Conservation (phyloP, 352 stramenopile species). For the Bremia lactucae region DNA sequence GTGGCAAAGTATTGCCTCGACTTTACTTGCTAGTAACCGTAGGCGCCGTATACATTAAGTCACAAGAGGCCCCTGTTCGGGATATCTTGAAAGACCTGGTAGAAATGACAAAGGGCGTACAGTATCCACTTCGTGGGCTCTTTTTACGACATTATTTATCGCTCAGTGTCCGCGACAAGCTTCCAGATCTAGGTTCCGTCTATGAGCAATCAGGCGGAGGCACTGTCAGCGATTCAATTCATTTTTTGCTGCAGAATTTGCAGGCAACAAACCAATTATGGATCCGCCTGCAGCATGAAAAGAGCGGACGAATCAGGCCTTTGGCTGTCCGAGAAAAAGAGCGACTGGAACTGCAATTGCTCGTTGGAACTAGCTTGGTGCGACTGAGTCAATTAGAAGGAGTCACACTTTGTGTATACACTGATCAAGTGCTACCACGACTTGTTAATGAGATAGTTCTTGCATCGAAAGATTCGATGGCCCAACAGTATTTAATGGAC, state of each 20-base stretch:
- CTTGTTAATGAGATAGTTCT: constrained; percentile 90
- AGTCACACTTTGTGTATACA: constrained; percentile 86
- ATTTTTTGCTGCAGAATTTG: constrained; percentile 96
- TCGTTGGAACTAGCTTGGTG: constrained; percentile 97
- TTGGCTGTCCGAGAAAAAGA: constrained; percentile 51
- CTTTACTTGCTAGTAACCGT: constrained; percentile 96
- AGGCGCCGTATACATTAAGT: constrained; percentile 92
- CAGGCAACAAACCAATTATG: constrained; percentile 97
- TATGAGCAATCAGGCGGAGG: constrained; percentile 68
- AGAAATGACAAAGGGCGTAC: constrained; percentile 97
- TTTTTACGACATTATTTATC: constrained; percentile 98
- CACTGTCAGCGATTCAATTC: constrained; percentile 84
- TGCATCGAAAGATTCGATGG: constrained; percentile 91
- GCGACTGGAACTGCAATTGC: constrained; percentile 90
- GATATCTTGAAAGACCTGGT: constrained; percentile 97
- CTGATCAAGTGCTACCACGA: constrained; percentile 79
- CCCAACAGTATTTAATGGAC: constrained; percentile 98
- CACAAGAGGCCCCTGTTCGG: constrained; percentile 48
- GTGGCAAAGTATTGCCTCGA: constrained; percentile 91
- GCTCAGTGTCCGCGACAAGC: constrained; percentile 86
- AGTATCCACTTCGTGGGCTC: constrained; percentile 95
- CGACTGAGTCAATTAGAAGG: constrained; percentile 93
- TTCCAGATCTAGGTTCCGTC: constrained; percentile 79
- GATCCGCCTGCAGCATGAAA: constrained; percentile 96
- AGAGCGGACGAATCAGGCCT: constrained; percentile 23